Evolutionary conservation across 176 grass and related monocot species (phyloP).

Genomic region (Bothriochloa decipiens): DNA sequence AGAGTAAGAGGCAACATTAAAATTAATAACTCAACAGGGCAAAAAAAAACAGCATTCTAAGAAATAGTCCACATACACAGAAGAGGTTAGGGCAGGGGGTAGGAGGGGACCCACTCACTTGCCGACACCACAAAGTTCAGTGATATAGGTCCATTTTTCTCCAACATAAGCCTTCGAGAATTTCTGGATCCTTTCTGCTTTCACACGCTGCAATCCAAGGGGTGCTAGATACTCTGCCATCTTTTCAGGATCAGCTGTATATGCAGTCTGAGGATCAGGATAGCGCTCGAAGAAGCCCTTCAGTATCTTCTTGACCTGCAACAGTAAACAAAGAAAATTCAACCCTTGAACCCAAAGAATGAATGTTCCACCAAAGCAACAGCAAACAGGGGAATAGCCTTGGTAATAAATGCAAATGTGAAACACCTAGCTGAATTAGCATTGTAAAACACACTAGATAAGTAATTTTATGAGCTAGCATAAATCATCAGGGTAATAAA

Average conservation of each 20-base stretch:
- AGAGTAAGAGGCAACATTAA: background rate
- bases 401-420: background rate
- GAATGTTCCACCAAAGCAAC: background rate
- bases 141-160: constrained; percentile 63
- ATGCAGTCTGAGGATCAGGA: constrained; percentile 47
- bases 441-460: background rate
- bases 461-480: constrained; percentile 1
- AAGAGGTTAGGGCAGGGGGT: background rate
- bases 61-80: background rate
- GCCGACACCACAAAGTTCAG: constrained; percentile 69
- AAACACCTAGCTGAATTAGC: background rate
- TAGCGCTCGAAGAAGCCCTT: constrained; percentile 44
- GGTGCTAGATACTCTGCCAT: constrained; percentile 49
- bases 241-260: constrained; percentile 4
- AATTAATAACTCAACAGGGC: background rate
- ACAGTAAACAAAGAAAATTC: constrained; percentile 3
- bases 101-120: constrained; percentile 52
- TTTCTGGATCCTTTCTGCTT: constrained; percentile 51
- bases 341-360: constrained; percentile 6
- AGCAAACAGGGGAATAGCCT: background rate
- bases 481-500: background rate
- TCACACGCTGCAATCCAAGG: constrained; percentile 58
- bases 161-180: constrained; percentile 54
- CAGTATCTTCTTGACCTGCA: constrained; percentile 42
- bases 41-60: background rate